Conservation (phyloP, 2,329 filamentous ascomycete species). For the Cladosporium colombiae region DNA sequence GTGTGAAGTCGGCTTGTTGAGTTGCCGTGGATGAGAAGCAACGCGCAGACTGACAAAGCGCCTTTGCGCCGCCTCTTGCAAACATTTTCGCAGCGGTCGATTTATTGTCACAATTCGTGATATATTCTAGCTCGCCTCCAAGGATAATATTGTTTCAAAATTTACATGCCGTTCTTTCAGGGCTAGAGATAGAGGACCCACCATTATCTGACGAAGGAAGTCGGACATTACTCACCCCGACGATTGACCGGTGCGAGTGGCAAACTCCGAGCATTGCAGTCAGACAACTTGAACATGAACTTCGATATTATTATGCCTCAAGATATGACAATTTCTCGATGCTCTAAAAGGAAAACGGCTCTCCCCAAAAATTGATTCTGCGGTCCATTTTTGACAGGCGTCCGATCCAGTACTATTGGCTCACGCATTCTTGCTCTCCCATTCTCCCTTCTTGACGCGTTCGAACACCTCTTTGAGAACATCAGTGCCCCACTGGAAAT, state of each 20-base stretch:
- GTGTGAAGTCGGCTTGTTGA: constrained; percentile 61
- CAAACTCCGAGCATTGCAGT: background rate
- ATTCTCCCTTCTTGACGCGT: constrained; percentile 51
- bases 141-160: background rate
- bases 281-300: background rate
- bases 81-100: constrained; percentile 18
- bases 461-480: constrained; percentile 60
- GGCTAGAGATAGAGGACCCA: background rate
- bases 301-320: background rate
- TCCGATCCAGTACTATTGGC: background rate
- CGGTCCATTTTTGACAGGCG: background rate
- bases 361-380: background rate
- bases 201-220: background rate
- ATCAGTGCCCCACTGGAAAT: constrained; percentile 71
- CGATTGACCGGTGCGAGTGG: constrained; percentile 16
- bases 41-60: constrained; percentile 23
- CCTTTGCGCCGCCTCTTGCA: constrained; percentile 8
- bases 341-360: background rate
- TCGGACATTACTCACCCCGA: constrained; percentile 17
- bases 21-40: constrained; percentile 47
- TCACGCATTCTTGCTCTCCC: constrained; percentile 22
- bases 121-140: background rate
- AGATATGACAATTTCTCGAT: background rate
- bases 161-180: constrained; percentile 3
- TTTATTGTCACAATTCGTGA: background rate